Evolutionary conservation across 2,329 filamentous ascomycete genomes (phyloP).

Genomic region (Eutypa lata): DNA sequence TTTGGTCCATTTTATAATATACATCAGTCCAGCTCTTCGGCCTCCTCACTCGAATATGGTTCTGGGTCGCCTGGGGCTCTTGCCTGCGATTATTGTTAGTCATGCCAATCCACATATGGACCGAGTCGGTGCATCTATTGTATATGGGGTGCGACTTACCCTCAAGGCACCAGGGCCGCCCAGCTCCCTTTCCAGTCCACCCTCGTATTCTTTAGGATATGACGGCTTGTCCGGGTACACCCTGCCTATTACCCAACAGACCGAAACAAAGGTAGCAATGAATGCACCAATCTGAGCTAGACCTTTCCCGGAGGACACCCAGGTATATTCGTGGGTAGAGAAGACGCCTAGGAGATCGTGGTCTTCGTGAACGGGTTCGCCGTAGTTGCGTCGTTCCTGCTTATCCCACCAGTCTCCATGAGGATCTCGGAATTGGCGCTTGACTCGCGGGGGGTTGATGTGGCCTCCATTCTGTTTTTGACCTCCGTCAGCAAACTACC

Average conservation of each 20-base stretch:
- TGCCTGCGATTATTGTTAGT: constrained; percentile 37
- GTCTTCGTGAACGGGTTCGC: constrained; percentile 95
- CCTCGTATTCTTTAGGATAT: constrained; percentile 68
- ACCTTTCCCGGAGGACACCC: constrained; percentile 69
- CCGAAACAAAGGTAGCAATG: constrained; percentile 57
- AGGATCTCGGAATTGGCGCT: constrained; percentile 90
- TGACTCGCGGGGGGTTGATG: constrained; percentile 73
- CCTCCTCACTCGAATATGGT: constrained; percentile 36
- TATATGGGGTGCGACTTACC: constrained; percentile 46
- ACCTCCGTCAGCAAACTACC: constrained; percentile 13
- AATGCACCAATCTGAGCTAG: constrained; percentile 67
- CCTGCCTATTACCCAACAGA: constrained; percentile 65
- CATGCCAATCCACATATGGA: not conserved
- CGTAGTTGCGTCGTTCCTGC: constrained; percentile 95
- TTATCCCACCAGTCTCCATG: constrained; percentile 95
- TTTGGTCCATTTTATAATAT: constrained; percentile 1
- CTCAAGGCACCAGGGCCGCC: constrained; percentile 65
- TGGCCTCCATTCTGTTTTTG: constrained; percentile 74
- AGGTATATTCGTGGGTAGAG: constrained; percentile 84
- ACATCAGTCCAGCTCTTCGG: constrained; percentile 27
- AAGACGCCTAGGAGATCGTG: constrained; percentile 91
- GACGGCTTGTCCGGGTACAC: constrained; percentile 71
- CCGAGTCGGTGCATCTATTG: not conserved
- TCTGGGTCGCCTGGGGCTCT: constrained; percentile 54
- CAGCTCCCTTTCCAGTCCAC: constrained; percentile 70